Evolutionary conservation across 2,329 filamentous ascomycete genomes (phyloP).

Genomic region (Claviceps quebecensis): DNA sequence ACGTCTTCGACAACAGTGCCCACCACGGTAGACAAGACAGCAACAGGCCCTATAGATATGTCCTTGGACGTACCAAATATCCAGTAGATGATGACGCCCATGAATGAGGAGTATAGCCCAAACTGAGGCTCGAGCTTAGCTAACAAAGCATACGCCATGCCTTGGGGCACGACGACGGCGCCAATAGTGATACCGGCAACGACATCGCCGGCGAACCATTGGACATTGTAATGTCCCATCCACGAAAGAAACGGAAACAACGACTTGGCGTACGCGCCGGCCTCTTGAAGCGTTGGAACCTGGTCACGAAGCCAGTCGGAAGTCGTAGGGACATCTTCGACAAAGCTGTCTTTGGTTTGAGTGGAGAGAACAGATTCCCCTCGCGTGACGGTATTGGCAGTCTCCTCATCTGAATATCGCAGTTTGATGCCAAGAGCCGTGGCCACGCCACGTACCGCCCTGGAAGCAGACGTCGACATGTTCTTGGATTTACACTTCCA

Average conservation of each 20-base stretch:
- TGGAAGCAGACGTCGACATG: conserved; percentile 31
- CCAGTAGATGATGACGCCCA: conserved; percentile 92
- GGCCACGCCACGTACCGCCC: conserved; percentile 59
- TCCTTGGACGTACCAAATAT: conserved; percentile 97
- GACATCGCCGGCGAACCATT: conserved; percentile 81
- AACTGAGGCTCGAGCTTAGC: conserved; percentile 70
- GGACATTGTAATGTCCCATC: conserved; percentile 76
- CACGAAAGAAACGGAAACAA: conserved; percentile 85
- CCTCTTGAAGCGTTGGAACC: conserved; percentile 41
- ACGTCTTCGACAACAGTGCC: conserved; percentile 66
- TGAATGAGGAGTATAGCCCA: conserved; percentile 78
- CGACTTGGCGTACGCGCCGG: conserved; percentile 47
- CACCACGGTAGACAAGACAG: conserved; percentile 84
- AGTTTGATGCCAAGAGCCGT: conserved; percentile 75
- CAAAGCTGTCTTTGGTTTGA: conserved; percentile 60
- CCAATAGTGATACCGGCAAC: conserved; percentile 56
- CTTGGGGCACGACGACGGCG: conserved; percentile 77
- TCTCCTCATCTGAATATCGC: conserved; percentile 34
- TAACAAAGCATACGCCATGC: conserved; percentile 86
- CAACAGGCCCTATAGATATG: conserved; percentile 93
- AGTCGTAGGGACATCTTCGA: conserved; percentile 68
- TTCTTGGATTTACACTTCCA: neutral
- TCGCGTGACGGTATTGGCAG: conserved; percentile 48
- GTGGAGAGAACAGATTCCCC: conserved; percentile 70
- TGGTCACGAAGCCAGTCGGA: conserved; percentile 56